These are phyloP conservation scores for Rhytidiadelphus loreus DNA, from an alignment of 225 moss, liverwort and hornwort species.

Conservation along the genomic window DNA sequence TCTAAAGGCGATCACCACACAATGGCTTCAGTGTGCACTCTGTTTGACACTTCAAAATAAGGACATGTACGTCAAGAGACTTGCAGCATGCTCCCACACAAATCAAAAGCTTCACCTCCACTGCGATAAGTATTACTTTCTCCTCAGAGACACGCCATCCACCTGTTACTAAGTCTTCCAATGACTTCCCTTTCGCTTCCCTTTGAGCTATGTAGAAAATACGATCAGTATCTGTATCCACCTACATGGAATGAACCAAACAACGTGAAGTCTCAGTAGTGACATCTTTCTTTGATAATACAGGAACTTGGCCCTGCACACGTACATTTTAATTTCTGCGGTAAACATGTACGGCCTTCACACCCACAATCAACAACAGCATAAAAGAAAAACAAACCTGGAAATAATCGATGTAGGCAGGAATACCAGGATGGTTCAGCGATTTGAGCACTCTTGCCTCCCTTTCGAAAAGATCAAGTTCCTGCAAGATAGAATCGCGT, in stretches of 20 bases:
- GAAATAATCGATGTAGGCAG: conserved; percentile 89
- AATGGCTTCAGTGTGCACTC: not conserved
- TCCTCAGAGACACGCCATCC: conserved; percentile 80
- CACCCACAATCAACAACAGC: not conserved
- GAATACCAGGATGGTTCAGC: conserved; percentile 71
- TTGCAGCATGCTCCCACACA: not conserved
- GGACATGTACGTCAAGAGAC: not conserved
- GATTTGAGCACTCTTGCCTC: conserved; percentile 93
- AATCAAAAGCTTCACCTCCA: conserved; percentile 41
- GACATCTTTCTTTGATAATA: not conserved
- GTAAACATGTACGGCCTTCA: not conserved
- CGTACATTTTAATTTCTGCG: not conserved
- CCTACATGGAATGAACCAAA: conserved; percentile 18
- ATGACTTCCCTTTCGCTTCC: conserved; percentile 64
- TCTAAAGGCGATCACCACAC: not conserved
- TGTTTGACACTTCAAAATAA: not conserved
- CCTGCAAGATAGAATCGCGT: conserved; percentile 22
- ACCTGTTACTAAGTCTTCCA: conserved; percentile 49
- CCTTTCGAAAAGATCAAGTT: conserved; percentile 87
- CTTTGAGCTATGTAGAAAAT: conserved; percentile 89
- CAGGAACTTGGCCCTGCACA: not conserved
- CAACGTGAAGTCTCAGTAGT: not conserved
- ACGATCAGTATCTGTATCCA: conserved; percentile 61
- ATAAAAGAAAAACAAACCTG: conserved; percentile 34
- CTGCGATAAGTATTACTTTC: conserved; percentile 56